A percentile compares a stretch with the other conserved stretches of the same genome.
These are phyloP conservation scores for Candida schatavii DNA, from an alignment of 805 yeast species.

Conservation along the genomic window DNA sequence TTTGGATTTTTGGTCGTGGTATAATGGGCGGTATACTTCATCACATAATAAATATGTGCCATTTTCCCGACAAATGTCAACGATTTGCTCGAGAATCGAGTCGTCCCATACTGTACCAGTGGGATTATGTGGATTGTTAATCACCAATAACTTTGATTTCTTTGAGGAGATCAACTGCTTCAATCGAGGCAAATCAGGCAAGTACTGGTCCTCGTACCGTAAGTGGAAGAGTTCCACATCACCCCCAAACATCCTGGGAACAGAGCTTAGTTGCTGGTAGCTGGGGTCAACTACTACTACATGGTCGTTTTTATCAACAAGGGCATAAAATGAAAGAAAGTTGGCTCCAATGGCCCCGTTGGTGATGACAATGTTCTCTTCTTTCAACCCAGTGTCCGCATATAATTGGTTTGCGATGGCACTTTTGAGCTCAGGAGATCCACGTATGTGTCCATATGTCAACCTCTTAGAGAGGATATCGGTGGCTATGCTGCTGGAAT, in stretches of 20 bases:
- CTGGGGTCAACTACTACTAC: slow-evolving; percentile 48
- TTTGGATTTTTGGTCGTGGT: slow-evolving; percentile 30
- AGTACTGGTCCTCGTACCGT: slow-evolving; percentile 28
- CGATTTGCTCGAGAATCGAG: slow-evolving; percentile 30
- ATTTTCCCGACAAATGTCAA: slow-evolving; percentile 29
- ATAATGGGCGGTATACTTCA: slow-evolving; percentile 55
- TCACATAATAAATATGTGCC: slow-evolving; percentile 43
- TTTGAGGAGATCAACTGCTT: slow-evolving; percentile 24
- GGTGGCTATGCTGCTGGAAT: background rate
- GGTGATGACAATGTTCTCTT: slow-evolving; percentile 37
- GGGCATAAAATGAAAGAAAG: slow-evolving; percentile 42
- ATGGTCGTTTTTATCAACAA: slow-evolving; percentile 45
- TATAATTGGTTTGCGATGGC: slow-evolving; percentile 34
- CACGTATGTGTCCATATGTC: slow-evolving; percentile 47
- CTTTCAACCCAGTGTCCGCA: slow-evolving; percentile 12
- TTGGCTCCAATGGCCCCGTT: slow-evolving; percentile 60
- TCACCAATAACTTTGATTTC: slow-evolving; percentile 40
- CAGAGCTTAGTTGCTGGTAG: slow-evolving; percentile 49
- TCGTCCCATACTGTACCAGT: slow-evolving; percentile 42
- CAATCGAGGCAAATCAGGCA: slow-evolving; percentile 36
- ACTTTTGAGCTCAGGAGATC: slow-evolving; percentile 38
- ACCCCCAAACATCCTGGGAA: slow-evolving; percentile 40
- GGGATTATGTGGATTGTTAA: slow-evolving; percentile 51
- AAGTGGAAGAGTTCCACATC: slow-evolving; percentile 35
- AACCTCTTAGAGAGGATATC: slow-evolving; percentile 22